Evolutionary conservation across 176 grass and related monocot genomes (phyloP), one percentile per base, ranked within the genome.

Genomic region (Chrysopogon serrulatus): DNA sequence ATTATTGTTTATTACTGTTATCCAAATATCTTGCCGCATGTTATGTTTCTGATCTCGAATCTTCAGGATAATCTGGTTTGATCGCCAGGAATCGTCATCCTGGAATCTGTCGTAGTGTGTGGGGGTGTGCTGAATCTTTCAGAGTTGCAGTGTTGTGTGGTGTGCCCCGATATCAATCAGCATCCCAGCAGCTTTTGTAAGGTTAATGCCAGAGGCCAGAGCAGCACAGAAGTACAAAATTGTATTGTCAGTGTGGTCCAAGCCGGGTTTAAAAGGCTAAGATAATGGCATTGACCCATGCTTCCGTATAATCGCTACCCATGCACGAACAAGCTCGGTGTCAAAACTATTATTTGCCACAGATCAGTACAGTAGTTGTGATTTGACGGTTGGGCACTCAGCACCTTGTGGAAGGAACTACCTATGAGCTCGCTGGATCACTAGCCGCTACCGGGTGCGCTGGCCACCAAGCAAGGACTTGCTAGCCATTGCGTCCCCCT

Each of bases 321-420:
- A 68, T 36, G 62, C 21, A 45, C 30, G 63, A 36, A 23, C 43
- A 23, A 66, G 17, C 78, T 49, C 43, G 43, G 23, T 24, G 42
- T 2, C 48, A 35, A 49, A 66, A n/a, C n/a, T 37, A 76, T 30
- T 80, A 51, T 35, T 14, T 23, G 12, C 62, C 42, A 68, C 62
- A 48, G 34, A 66, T n/a, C 2, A 27, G 59, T 62, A 62, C 59
- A 35, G 30, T 26, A 51, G 43, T 35, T 26, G 5, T 53, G 44
- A 81, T 81, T 69, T 69, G 65, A 81, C 79, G 68, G 64, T 54
- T 36, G 64, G 64, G 13, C 79, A 14, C 21, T 7, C 63, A 6
- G 30, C 63, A 68, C 4, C 4, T 53, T 68, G 78, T 51, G 43
- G 78, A 68, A 17, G 43, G 78, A 68, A 17, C 13, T 44, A 79